Evolutionary conservation across 1,139 yeast genomes (phyloP), one percentile per base, ranked within the genome.

Genomic region (Taiozyma onychis): DNA sequence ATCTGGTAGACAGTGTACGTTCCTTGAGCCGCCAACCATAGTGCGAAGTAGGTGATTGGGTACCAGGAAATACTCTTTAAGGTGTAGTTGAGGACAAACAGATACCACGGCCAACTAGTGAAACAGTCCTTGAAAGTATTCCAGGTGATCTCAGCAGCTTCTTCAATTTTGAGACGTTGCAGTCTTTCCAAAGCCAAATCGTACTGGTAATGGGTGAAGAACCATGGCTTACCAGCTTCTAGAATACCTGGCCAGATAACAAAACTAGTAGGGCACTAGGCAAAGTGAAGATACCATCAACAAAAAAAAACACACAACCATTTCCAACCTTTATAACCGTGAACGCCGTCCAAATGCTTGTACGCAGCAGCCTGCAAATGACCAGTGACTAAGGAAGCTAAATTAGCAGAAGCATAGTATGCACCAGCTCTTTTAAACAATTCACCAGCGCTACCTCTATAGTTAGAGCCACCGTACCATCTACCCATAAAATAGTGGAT

Each of bases 211-310:
- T 57, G 46, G n/a, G 13, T 48, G 4, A 51, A 44, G 18, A 44
- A 28, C 46, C 49, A 47, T 22, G 54, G 51, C 21, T 47, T 46
- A 24, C 46, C 45, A 42, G 45, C 39, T 22, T 50, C 49, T 14
- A 57, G 57, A n/a, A 52, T 46, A 44, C 90, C 93, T 3, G 95
- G 95, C 58, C 85, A 75, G 54, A 78, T 63, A 58, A 78, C 78
- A 58, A 81, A 76, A 0, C 93, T 47, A 58, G 60, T 30, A 67
- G 24, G 22, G 79, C 79, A 52, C 81, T 74, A 47, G 77, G 77
- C 45, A 83, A 56, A 1, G 89, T 81, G 43, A 83, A 72, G 44
- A 82, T 69, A 35, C 89, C 88, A 65, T 85, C 90, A 51, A 86
- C 75, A 48, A 87, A 77, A 61, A 83, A n/a, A n/a, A n/a, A n/a